These are phyloP conservation scores for Azolla pinnata DNA, from an alignment of 75 land plant genomes.

Conservation along the genomic window DNA sequence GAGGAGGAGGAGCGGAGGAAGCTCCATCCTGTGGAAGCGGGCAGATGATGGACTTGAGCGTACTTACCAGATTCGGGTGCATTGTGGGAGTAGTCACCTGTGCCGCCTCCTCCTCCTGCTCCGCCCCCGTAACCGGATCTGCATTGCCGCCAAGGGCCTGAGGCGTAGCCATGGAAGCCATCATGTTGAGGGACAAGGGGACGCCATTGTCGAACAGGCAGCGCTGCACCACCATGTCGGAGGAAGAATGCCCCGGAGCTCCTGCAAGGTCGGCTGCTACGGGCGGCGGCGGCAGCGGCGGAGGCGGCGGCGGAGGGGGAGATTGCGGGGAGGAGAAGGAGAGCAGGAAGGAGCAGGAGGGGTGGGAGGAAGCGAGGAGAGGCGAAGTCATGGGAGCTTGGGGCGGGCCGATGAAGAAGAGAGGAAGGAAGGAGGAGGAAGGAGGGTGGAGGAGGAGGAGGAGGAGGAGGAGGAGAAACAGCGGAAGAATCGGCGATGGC, in stretches of 20 bases:
- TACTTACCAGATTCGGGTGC: constrained; percentile 14
- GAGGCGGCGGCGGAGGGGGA: background rate
- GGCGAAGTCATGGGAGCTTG: too few relatives aligned
- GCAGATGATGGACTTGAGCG: constrained; percentile 9
- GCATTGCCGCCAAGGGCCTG: background rate
- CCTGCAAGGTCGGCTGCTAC: too few relatives aligned
- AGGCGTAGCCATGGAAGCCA: background rate
- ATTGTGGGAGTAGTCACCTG: constrained; percentile 4
- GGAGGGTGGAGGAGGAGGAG: background rate
- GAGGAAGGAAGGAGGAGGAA: background rate
- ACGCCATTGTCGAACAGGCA: background rate
- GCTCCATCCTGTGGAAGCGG: background rate
- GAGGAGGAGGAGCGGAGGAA: background rate
- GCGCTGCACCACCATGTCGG: too few relatives aligned
- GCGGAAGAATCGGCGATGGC: background rate
- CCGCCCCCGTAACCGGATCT: background rate
- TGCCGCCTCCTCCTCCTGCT: background rate
- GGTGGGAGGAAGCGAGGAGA: too few relatives aligned
- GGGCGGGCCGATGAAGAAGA: background rate
- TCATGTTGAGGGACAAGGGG: background rate
- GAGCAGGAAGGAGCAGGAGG: background rate
- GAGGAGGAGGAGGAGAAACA: background rate
- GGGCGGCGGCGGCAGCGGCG: background rate
- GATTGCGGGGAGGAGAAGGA: background rate
- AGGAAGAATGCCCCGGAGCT: too few relatives aligned